These are phyloP conservation scores for Capniomyces stellatus DNA, from an alignment of 371 early-diverging fungal genomes.

Conservation along the genomic window DNA sequence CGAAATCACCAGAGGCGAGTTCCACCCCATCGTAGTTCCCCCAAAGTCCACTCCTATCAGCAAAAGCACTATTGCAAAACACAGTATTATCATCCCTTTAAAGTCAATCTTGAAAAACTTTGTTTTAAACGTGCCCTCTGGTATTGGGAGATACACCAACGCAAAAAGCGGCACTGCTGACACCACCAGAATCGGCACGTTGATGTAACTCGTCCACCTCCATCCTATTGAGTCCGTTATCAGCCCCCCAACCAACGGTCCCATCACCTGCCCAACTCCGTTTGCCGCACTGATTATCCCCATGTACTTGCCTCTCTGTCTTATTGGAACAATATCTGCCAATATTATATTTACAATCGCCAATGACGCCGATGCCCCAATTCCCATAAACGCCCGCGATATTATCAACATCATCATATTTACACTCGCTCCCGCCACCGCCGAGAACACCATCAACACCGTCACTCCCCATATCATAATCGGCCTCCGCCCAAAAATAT, in stretches of 20 bases:
- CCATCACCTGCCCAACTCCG: slow-evolving; percentile 38
- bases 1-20: slow-evolving; percentile 31
- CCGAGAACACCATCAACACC: slow-evolving; percentile 30
- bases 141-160: slow-evolving; percentile 26
- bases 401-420: slow-evolving; percentile 39
- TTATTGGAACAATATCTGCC: slow-evolving; percentile 15
- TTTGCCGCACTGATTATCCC: slow-evolving; percentile 31
- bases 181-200: slow-evolving; percentile 35
- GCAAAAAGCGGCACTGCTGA: slow-evolving; percentile 29
- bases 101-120: slow-evolving; percentile 41
- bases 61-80: slow-evolving; percentile 30
- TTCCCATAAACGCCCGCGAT: slow-evolving; percentile 41
- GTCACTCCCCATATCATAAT: slow-evolving; percentile 26
- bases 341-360: slow-evolving; percentile 14
- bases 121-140: slow-evolving; percentile 19
- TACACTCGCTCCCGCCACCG: slow-evolving; percentile 29
- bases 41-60: slow-evolving; percentile 41
- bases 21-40: slow-evolving; percentile 35
- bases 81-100: slow-evolving; percentile 31
- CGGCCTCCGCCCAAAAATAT: slow-evolving; percentile 46
- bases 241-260: slow-evolving; percentile 50
- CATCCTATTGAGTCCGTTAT: slow-evolving; percentile 34
- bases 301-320: slow-evolving; percentile 29
- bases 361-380: slow-evolving; percentile 16
- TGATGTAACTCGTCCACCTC: slow-evolving; percentile 57